Conservation (phyloP, 73 alveolate species). For the Tetrahymena thermophila region DNA sequence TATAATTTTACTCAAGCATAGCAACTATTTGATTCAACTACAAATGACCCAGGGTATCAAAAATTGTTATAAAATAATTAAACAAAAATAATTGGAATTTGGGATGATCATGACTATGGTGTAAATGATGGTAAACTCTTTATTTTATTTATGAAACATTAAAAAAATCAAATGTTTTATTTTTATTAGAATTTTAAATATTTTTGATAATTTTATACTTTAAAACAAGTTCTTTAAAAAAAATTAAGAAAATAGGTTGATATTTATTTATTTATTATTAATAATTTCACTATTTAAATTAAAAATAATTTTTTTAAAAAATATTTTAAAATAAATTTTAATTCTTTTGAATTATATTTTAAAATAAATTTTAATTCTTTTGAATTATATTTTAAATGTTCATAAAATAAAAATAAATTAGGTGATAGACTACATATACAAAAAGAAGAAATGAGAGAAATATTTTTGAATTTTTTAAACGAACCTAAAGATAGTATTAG, state of each 20-base stretch:
- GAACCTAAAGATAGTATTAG: background rate
- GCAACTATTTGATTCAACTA: background rate
- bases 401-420: background rate
- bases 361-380: too few relatives aligned
- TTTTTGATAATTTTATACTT: too few relatives aligned
- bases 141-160: background rate
- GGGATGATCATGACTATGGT: slow-evolving; percentile 1
- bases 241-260: too few relatives aligned
- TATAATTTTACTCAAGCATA: background rate
- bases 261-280: too few relatives aligned
- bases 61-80: background rate
- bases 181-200: too few relatives aligned
- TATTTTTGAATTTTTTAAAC: background rate
- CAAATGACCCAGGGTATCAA: background rate
- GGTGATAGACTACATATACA: background rate
- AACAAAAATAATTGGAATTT: background rate
- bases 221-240: too few relatives aligned
- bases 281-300: too few relatives aligned
- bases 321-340: too few relatives aligned
- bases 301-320: too few relatives aligned
- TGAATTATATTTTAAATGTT: too few relatives aligned
- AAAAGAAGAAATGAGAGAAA: background rate
- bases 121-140: background rate
- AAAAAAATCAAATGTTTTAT: too few relatives aligned
- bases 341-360: too few relatives aligned